Conservation (phyloP, 176 grass and related monocot species). For the Tillandsia leiboldiana region DNA sequence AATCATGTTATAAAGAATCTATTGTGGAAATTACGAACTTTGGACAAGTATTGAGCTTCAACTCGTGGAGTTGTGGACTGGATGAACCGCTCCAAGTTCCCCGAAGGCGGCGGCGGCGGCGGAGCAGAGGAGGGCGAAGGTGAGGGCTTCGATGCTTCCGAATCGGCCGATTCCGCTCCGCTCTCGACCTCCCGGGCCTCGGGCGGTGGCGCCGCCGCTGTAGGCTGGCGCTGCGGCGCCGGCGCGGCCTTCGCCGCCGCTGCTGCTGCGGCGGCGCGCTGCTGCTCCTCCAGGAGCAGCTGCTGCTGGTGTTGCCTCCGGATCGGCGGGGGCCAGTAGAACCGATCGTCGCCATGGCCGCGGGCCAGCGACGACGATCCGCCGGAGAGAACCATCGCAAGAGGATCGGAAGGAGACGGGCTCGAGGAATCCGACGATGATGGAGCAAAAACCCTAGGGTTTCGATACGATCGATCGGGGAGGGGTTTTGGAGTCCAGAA, state of each 20-base stretch:
- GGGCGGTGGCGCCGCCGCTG: slow-evolving; percentile 12
- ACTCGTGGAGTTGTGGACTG: slow-evolving; percentile 45
- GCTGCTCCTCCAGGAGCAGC: slow-evolving; percentile 6
- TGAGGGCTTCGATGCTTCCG: slow-evolving; percentile 7
- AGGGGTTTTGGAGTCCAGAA: too few relatives aligned
- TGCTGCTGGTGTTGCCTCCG: slow-evolving; percentile 31
- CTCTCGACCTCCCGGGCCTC: background rate
- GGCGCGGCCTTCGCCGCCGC: background rate
- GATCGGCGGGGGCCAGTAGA: slow-evolving; percentile 55
- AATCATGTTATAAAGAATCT: background rate
- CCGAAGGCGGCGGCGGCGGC: background rate
- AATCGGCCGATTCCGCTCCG: slow-evolving; percentile 6
- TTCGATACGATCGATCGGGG: background rate
- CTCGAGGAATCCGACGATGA: slow-evolving; percentile 2
- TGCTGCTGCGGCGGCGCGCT: background rate
- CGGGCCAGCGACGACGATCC: slow-evolving; percentile 25
- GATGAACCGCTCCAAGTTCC: slow-evolving; percentile 61
- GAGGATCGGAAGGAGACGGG: background rate
- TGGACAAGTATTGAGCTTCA: slow-evolving; percentile 30
- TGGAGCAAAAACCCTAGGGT: background rate
- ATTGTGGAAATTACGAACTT: slow-evolving; percentile 22
- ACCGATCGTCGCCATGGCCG: slow-evolving; percentile 32
- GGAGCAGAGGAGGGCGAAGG: slow-evolving; percentile 5
- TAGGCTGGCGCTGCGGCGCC: background rate
- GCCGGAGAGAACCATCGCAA: slow-evolving; percentile 30